Conservation (phyloP, 164 flowering plant species). For the Magnolia sinica region DNA sequence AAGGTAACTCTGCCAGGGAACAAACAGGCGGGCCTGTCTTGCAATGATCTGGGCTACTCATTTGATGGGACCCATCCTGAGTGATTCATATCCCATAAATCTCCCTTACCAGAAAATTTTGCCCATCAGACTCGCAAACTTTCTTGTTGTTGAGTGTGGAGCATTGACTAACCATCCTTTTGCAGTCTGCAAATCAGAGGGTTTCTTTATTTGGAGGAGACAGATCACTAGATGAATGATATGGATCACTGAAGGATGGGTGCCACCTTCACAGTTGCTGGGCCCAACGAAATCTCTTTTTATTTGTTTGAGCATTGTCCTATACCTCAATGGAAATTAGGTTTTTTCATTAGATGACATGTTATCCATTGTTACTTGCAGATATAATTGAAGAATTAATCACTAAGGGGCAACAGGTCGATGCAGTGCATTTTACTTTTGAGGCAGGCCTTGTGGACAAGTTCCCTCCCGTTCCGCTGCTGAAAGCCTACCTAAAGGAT, state of each 20-base stretch:
- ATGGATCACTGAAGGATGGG: neutral
- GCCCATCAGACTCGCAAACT: neutral
- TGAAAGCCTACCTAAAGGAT: conserved; percentile 79
- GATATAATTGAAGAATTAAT: conserved; percentile 92
- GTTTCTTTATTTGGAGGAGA: neutral
- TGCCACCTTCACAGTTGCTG: neutral
- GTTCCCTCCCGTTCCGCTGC: conserved; percentile 83
- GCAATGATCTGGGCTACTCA: neutral
- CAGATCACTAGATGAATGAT: neutral
- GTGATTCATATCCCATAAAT: neutral
- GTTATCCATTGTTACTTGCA: conserved; percentile 26
- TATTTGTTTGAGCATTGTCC: neutral
- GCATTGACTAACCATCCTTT: neutral
- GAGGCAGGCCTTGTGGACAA: conserved; percentile 85
- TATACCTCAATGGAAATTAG: neutral
- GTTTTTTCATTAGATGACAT: neutral
- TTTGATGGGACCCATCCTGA: neutral
- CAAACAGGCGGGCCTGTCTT: neutral
- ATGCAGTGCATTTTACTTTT: conserved; percentile 89
- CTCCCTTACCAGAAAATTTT: neutral
- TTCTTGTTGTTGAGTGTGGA: neutral
- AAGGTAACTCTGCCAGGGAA: neutral
- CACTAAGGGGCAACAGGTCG: conserved; percentile 88
- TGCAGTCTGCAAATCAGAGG: neutral
- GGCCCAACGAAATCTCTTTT: neutral